Conservation (phyloP, 2,329 filamentous ascomycete genomes). For the Hypocreales sp. region DNA sequence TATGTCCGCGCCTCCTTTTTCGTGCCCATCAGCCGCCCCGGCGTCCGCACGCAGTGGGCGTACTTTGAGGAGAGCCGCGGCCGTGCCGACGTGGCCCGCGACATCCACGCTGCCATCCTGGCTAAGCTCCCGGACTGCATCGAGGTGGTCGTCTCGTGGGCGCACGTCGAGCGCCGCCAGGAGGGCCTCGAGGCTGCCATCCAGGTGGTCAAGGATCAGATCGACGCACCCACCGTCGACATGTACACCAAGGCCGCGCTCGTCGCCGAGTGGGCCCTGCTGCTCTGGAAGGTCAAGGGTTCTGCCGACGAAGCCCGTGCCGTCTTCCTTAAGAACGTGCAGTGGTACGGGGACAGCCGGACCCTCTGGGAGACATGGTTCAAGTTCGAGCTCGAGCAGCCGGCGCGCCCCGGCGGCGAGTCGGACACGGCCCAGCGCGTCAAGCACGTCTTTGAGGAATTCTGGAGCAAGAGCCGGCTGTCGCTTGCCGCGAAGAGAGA, state of each 20-base stretch:
- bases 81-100: conserved; percentile 61
- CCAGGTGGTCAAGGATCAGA: conserved; percentile 64
- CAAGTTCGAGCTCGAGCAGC: conserved; percentile 76
- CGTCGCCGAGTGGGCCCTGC: conserved; percentile 72
- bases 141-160: conserved; percentile 77
- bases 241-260: conserved; percentile 73
- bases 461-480: conserved; percentile 59
- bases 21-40: conserved; percentile 73
- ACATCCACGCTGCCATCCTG: conserved; percentile 73
- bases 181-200: conserved; percentile 73
- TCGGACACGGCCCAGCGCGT: conserved; percentile 54
- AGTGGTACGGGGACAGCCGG: conserved; percentile 72
- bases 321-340: conserved; percentile 67
- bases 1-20: conserved; percentile 83
- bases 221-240: conserved; percentile 57
- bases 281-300: conserved; percentile 80
- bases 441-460: conserved; percentile 62
- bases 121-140: conserved; percentile 63
- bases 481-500: conserved; percentile 54
- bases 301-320: conserved; percentile 66
- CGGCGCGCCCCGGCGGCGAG: conserved; percentile 50
- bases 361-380: conserved; percentile 87
- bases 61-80: conserved; percentile 84
- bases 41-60: conserved; percentile 77
- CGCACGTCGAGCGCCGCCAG: conserved; percentile 73